A percentile compares a stretch with the other conserved stretches of the same genome.
Evolutionary conservation across 2,329 filamentous ascomycete species (phyloP).

Genomic region (Zalaria sp.): DNA sequence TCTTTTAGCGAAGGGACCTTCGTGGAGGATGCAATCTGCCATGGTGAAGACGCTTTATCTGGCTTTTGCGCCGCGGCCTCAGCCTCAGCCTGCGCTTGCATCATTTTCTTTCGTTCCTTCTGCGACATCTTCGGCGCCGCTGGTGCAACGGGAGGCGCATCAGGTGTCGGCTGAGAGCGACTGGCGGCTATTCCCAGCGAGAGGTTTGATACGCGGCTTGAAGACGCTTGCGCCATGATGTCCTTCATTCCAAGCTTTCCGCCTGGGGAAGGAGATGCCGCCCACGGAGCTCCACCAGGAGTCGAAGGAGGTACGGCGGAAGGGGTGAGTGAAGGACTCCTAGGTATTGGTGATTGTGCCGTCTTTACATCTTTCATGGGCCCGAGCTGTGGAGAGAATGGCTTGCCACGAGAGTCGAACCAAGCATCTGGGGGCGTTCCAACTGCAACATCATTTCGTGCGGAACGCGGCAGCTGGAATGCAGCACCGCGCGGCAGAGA

Average conservation of each 20-base stretch:
- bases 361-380: not conserved
- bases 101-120: constrained; percentile 77
- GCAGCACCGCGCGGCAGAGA: not conserved
- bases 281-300: constrained; percentile 34
- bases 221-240: constrained; percentile 54
- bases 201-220: constrained; percentile 35
- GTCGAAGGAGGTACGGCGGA: constrained; percentile 1
- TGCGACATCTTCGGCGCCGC: constrained; percentile 60
- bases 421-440: constrained; percentile 20
- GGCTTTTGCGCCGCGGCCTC: constrained; percentile 9
- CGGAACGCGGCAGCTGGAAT: not conserved
- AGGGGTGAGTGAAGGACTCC: not conserved
- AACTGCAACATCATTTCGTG: constrained; percentile 1
- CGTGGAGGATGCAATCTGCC: constrained; percentile 46
- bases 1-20: constrained; percentile 39
- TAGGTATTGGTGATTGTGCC: not conserved
- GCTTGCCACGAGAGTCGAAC: constrained; percentile 26
- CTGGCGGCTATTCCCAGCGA: constrained; percentile 30
- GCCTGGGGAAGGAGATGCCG: constrained; percentile 36
- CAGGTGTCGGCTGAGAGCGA: not conserved
- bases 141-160: constrained; percentile 8
- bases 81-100: constrained; percentile 40
- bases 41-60: constrained; percentile 34
- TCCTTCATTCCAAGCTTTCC: constrained; percentile 60
- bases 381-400: constrained; percentile 9